Conservation (phyloP, 1,284 basidiomycete genomes). For the Polyporus tsugae region DNA sequence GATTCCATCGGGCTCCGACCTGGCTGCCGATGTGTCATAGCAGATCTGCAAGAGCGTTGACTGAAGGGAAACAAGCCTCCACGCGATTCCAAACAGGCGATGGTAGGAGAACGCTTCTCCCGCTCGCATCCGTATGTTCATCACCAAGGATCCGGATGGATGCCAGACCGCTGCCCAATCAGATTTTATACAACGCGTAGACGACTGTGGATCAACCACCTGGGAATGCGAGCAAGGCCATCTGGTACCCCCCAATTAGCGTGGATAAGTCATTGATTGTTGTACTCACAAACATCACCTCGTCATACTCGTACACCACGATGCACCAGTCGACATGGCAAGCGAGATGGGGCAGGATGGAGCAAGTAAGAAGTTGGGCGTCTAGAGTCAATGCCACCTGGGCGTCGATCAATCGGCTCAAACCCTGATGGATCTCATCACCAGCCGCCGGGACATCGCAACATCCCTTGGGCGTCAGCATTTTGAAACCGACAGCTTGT, state of each 20-base stretch:
- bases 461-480: neutral
- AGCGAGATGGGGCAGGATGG: neutral
- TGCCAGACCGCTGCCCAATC: neutral
- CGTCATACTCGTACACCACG: neutral
- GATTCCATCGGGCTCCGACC: neutral
- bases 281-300: neutral
- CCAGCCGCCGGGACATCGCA: slow-evolving; percentile 3
- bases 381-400: neutral
- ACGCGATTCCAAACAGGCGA: slow-evolving; percentile 1
- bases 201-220: neutral
- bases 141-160: slow-evolving; percentile 1
- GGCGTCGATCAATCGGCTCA: slow-evolving; percentile 17
- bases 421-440: slow-evolving; percentile 19
- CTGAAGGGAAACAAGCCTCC: slow-evolving; percentile 2
- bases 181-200: neutral
- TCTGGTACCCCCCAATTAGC: neutral
- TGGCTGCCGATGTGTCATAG: slow-evolving; percentile 2
- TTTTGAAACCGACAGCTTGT: neutral
- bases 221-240: neutral
- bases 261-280: neutral
- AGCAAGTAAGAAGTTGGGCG: neutral
- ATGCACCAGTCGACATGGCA: neutral
- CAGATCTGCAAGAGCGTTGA: slow-evolving; percentile 26
- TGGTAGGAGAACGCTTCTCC: neutral
- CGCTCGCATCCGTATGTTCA: neutral